Evolutionary conservation across 331 rosid genomes (phyloP).

Genomic region (Phaseolus coccineus): DNA sequence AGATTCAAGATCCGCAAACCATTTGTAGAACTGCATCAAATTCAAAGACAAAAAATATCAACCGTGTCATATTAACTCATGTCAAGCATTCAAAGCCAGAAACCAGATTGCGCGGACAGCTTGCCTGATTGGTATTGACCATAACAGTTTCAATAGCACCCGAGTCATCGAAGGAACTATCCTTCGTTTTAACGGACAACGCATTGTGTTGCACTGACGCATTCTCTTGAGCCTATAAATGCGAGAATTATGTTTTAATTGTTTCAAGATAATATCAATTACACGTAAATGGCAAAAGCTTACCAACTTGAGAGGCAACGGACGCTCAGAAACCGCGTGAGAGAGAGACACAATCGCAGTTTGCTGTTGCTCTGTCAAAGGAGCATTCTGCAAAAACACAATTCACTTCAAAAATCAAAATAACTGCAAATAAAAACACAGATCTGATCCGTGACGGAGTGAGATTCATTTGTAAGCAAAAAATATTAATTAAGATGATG

Average conservation of each 20-base stretch:
- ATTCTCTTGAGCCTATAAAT: constrained; percentile 64
- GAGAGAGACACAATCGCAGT: constrained; percentile 68
- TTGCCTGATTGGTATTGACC: constrained; percentile 89
- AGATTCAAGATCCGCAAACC: constrained; percentile 97
- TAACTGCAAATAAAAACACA: constrained; percentile 1
- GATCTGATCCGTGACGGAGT: constrained; percentile 51
- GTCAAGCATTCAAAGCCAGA: constrained; percentile 3
- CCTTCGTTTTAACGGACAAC: constrained; percentile 62
- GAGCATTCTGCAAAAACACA: constrained; percentile 67
- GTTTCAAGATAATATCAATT: background rate
- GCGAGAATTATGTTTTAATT: constrained; percentile 1
- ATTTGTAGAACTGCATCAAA: constrained; percentile 81
- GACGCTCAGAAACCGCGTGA: constrained; percentile 85
- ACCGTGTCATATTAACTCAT: background rate
- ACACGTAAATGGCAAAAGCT: background rate
- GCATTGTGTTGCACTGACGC: constrained; percentile 59
- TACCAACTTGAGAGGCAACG: constrained; percentile 83
- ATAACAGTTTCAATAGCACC: constrained; percentile 71
- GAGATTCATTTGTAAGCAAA: background rate
- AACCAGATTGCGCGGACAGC: background rate
- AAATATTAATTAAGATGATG: background rate
- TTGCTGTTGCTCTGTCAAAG: constrained; percentile 85
- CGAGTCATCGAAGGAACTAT: constrained; percentile 61
- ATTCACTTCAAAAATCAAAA: background rate
- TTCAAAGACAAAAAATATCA: constrained; percentile 27